Conservation (phyloP, 257 asterid species). For the Sherardia arvensis region DNA sequence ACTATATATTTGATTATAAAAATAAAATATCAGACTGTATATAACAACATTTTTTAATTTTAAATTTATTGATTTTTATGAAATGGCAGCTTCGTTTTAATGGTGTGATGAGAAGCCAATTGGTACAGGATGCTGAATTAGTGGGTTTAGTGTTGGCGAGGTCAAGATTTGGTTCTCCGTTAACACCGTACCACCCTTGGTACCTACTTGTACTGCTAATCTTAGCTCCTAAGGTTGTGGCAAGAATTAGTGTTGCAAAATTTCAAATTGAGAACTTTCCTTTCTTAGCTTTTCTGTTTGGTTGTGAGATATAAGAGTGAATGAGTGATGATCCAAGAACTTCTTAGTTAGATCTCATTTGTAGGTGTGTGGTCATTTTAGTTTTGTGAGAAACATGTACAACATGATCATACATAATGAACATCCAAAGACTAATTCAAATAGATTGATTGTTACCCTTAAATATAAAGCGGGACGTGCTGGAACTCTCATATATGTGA, state of each 20-base stretch:
- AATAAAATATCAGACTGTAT: too few species aligned
- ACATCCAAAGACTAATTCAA: too few species aligned
- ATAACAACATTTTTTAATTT: too few species aligned
- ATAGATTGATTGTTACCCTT: too few species aligned
- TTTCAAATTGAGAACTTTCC: background rate
- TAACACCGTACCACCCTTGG: background rate
- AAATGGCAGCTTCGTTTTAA: background rate
- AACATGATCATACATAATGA: too few species aligned
- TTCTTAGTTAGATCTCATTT: background rate
- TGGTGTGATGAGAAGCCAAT: background rate
- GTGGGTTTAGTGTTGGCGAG: background rate
- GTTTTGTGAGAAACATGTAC: too few species aligned
- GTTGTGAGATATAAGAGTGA: background rate
- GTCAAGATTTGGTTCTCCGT: slow-evolving; percentile 3
- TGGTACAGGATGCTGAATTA: background rate
- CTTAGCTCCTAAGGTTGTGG: background rate
- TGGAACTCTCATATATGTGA: too few species aligned
- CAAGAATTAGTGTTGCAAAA: background rate
- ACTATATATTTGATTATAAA: too few species aligned
- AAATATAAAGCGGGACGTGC: too few species aligned
- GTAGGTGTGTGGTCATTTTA: background rate
- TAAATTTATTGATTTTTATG: too few species aligned
- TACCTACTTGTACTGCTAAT: background rate
- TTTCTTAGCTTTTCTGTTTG: background rate
- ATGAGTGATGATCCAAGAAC: background rate